These are phyloP conservation scores for Neurospora discreta DNA, from an alignment of 495 filamentous ascomycete genomes.

Conservation along the genomic window DNA sequence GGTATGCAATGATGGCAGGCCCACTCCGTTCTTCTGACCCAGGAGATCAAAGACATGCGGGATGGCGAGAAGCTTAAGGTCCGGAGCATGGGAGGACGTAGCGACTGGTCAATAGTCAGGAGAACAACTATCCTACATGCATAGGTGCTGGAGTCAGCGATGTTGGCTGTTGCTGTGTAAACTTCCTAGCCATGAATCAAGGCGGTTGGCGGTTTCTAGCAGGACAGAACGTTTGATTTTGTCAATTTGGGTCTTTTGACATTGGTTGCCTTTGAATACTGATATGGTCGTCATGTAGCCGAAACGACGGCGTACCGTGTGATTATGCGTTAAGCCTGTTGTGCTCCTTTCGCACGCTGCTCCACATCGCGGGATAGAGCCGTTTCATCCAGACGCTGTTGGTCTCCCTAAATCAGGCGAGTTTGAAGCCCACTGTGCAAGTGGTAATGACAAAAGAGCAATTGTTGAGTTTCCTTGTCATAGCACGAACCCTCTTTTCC, in stretches of 20 bases:
- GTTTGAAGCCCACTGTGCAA: neutral
- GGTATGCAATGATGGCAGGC: neutral
- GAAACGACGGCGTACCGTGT: neutral
- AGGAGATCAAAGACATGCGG: neutral
- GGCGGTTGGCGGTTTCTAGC: neutral
- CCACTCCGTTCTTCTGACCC: neutral
- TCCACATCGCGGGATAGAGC: neutral
- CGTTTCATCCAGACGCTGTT: neutral
- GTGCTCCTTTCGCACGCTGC: neutral
- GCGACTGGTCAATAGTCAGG: neutral
- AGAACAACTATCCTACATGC: neutral
- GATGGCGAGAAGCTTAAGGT: neutral
- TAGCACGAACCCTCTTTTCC: neutral
- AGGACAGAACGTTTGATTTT: neutral
- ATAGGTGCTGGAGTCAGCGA: neutral
- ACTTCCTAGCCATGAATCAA: neutral
- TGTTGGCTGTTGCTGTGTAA: neutral
- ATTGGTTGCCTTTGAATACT: neutral
- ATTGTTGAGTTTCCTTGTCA: neutral
- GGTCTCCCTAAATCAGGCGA: neutral
- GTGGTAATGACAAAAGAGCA: neutral
- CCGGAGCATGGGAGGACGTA: neutral
- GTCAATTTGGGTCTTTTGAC: neutral
- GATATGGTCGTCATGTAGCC: neutral
- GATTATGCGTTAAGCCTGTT: neutral